Evolutionary conservation across 805 yeast genomes (phyloP).

Genomic region (Yarrowia keelungensis): DNA sequence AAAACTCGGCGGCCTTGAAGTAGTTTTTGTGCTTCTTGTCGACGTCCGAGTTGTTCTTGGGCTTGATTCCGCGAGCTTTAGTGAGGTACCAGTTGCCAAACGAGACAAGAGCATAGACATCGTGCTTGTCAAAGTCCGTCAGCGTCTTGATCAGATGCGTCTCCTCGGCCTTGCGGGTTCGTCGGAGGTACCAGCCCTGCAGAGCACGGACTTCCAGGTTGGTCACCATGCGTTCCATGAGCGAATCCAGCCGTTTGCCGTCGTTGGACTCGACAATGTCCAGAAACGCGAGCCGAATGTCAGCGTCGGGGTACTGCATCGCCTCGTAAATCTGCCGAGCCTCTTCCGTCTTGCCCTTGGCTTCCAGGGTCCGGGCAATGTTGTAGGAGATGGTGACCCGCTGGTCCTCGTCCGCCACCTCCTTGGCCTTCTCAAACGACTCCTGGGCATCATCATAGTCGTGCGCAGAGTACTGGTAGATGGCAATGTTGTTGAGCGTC

Average conservation of each 20-base stretch:
- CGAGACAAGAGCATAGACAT: constrained; percentile 85
- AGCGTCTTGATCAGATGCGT: constrained; percentile 85
- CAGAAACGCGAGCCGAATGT: constrained; percentile 70
- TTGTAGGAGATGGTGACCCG: constrained; percentile 66
- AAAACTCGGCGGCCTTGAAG: constrained; percentile 89
- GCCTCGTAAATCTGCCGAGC: constrained; percentile 61
- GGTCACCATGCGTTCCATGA: constrained; percentile 62
- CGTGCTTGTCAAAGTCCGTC: constrained; percentile 79
- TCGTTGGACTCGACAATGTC: constrained; percentile 56
- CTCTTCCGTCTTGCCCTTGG: constrained; percentile 50
- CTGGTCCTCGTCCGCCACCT: constrained; percentile 40
- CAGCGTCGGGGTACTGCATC: constrained; percentile 79
- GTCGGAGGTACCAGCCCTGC: constrained; percentile 84
- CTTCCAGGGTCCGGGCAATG: constrained; percentile 75
- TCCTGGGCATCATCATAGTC: constrained; percentile 64
- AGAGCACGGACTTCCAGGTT: constrained; percentile 87
- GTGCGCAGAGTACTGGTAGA: constrained; percentile 72
- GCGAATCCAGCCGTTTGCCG: constrained; percentile 58
- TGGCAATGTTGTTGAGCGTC: constrained; percentile 83
- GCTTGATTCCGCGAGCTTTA: constrained; percentile 78
- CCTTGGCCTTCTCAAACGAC: constrained; percentile 60
- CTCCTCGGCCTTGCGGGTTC: constrained; percentile 60
- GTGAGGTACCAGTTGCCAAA: constrained; percentile 83
- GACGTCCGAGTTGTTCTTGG: constrained; percentile 55
- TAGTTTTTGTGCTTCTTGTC: constrained; percentile 76